phyloP scores from a whole-genome alignment of 441 rosid species.

The Arabidopsis hybrid region DNA sequence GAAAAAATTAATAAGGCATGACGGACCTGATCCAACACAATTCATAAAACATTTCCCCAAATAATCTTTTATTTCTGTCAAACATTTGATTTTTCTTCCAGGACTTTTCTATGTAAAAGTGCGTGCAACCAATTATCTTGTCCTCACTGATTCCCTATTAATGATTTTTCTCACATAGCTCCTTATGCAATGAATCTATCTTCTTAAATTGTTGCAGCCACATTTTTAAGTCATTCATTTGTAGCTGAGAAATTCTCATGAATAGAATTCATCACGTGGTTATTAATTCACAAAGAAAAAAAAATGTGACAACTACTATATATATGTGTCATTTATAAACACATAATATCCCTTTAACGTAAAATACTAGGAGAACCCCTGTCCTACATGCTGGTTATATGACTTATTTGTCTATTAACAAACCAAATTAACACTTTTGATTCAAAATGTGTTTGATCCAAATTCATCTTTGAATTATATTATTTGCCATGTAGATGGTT shows the following conservation, averaged over 20 bases:
- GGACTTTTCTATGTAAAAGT: background rate
- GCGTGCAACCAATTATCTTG: too few species aligned
- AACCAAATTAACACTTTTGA: background rate
- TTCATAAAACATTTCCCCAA: background rate
- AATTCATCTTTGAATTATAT: background rate
- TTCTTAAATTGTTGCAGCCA: background rate
- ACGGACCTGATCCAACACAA: background rate
- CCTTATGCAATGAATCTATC: background rate
- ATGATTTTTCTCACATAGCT: background rate
- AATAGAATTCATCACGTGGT: background rate
- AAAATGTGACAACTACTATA: too few species aligned
- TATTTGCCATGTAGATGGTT: background rate
- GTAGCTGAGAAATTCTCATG: background rate
- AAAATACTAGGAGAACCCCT: background rate
- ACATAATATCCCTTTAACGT: background rate
- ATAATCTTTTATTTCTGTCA: background rate
- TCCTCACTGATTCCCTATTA: background rate
- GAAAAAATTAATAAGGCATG: too few species aligned
- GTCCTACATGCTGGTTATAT: background rate
- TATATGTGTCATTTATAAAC: background rate
- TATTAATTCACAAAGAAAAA: too few species aligned
- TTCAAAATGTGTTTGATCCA: background rate
- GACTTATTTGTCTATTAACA: background rate
- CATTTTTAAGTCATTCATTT: background rate
- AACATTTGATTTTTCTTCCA: background rate